Base-by-base conservation (phyloP, 169 alveolate species). In the Theileria equi region DNA sequence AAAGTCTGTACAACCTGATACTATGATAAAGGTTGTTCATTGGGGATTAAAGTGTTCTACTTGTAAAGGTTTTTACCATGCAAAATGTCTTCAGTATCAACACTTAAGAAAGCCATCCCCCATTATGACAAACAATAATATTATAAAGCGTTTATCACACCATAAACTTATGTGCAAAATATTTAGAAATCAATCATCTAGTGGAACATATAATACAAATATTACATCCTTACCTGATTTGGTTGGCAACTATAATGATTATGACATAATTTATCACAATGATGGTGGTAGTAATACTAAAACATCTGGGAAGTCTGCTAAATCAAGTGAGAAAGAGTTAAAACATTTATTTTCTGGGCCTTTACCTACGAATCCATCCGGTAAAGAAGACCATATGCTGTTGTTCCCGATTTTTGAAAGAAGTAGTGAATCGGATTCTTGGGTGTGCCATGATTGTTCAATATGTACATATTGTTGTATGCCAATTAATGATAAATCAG, bases 1-100 rank as follows among this genome's bases (percentile, higher is more conserved):
- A 19, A 32, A 23, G 26, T 2, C 41, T 17, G 16, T 67, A 10
- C 25, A 38, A 26, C 5, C 41, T 19, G 34, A 28, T 1, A 36
- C 80, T 6, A 2, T 4, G 41, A n/a, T 67, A 7, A 60, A 62
- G 25, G 49, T 70, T n/a, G 50, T 41, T 8, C 60, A 70, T 58
- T 70, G 81, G 81, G 81, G 81, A 0, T 32, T 70, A 10, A 60
- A 62, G 41, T 70, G 81, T 43, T 13, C 40, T 6, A 44, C 36
- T 32, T 70, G 81, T 26, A 63, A 66, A 23, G 25, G 41, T 50
- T 47, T 41, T 6, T 70, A 45, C 52, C 81, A 70, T 58, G 70
- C 79, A 25, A 57, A 44, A 58, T 70, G 81, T 23, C 26, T 70
- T 43, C 72, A 34, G 31, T 60, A 57, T n/a, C 35, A 25, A 21